Evolutionary conservation across 441 rosid species (phyloP), one percentile per base, ranked within the genome.

Genomic region (Flueggea neowawraea): DNA sequence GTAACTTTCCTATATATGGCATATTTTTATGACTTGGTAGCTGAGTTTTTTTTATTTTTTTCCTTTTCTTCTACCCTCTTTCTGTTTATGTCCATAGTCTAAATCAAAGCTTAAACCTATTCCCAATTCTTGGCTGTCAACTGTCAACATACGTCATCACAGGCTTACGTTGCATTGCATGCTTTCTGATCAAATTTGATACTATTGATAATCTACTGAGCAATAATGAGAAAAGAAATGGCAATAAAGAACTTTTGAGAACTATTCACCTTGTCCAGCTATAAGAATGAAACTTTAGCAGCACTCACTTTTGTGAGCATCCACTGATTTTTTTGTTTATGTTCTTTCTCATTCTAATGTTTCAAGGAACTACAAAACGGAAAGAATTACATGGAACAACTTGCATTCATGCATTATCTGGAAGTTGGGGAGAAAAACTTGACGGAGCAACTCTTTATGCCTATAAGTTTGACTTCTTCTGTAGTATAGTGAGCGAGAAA

Each of bases 341-440:
- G 28, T 22, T 22, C 28, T 57, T 15, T 58, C 10, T 55, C 16
- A 31, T 47, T 70, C 62, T 55, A 22, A 22, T n/a, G n/a, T 69
- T 55, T 66, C 44, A 79, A 91, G 99, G 99, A 60, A 86, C 95
- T 6, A 95, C 85, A 14, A 95, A 86, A 77, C 81, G 97, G 65
- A 95, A 95, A 84, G 99, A 95, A 78, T 68, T 95, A 67, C 99
- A 95, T 45, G 97, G 98, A 61, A 88, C 84, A 60, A 71, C 79
- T 36, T 54, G 66, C 32, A 72, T 83, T 63, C 82, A 52, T 16
- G 86, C 83, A 59, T 78, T 95, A 73, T 80, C 78, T 36, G 98
- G 98, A 78, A 85, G 70, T n/a, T 91, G 95, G 99, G 84, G 74
- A 58, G 86, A 78, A 50, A 87, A 85, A 61, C 66, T 58, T 31